Evolutionary conservation across 1,284 basidiomycete species (phyloP), one percentile per base, ranked within the genome.

Genomic region (Pseudozyma thailandica): DNA sequence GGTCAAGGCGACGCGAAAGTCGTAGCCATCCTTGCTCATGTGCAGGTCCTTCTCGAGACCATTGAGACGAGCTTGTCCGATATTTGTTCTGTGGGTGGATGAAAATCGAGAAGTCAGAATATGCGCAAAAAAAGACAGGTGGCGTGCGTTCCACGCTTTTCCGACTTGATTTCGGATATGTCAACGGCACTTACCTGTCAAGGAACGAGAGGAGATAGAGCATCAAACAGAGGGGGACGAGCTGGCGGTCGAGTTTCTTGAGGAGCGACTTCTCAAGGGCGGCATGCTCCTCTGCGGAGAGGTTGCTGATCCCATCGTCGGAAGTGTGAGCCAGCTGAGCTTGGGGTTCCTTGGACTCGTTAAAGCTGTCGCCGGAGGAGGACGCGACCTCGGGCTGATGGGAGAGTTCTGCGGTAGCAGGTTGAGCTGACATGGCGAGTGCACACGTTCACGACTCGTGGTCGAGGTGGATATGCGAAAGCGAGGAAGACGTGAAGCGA

Each of bases 171-270:
- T n/a, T n/a, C n/a, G n/a, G n/a, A n/a, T n/a, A n/a, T n/a, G n/a
- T n/a, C n/a, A n/a, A 16, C 30, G 30, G 15, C 12, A 44, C 42
- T 15, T 18, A 44, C 42, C 42, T 44, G 42, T 79, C 75, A 1
- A 79, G 42, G 43, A 77, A 79, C 26, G 52, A 56, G 33, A 75
- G 47, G 8, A 74, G 57, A 30, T 79, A 77, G 35, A 79, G 53
- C 48, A 80, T 35, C 4, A 70, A 21, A 27, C 71, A 75, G 15
- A 79, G 53, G 2, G 77, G 74, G 4, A 78, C 60, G 28, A 81
- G 58, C 50, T 79, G 75, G 35, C 66, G 44, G 35, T 81, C 78
- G 26, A 80, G 59, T 64, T 81, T 81, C 53, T 70, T 69, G 35
- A 56, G 58, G 31, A 68, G 51, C 21, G 57, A 52, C 60, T 65